Conservation (phyloP, 2,329 filamentous ascomycete species). For the Scytalidium lignicola region DNA sequence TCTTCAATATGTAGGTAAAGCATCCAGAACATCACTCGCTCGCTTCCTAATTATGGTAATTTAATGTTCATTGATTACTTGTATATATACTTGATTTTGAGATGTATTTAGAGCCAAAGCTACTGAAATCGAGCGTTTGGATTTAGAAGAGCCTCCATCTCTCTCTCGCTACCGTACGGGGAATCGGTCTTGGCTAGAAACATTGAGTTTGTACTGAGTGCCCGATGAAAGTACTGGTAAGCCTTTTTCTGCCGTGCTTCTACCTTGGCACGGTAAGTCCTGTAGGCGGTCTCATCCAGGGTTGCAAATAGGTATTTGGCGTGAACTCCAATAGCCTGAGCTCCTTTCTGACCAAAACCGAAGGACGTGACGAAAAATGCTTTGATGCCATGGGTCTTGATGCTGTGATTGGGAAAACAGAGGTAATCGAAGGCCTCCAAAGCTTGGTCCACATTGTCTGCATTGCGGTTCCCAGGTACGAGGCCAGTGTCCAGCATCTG, state of each 20-base stretch:
- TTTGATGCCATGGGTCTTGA: constrained; percentile 95
- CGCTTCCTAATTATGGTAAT: too few species aligned
- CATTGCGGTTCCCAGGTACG: constrained; percentile 92
- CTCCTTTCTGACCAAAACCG: constrained; percentile 96
- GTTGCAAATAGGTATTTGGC: constrained; percentile 89
- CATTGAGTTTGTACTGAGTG: constrained; percentile 90
- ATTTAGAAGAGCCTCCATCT: constrained; percentile 83
- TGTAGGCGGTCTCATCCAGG: constrained; percentile 75
- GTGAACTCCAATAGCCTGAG: constrained; percentile 90
- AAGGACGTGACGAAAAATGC: constrained; percentile 97
- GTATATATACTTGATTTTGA: too few species aligned
- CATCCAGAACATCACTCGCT: too few species aligned
- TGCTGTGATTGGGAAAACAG: constrained; percentile 84
- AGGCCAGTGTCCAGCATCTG: constrained; percentile 89
- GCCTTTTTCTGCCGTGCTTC: constrained; percentile 92
- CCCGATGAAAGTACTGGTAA: constrained; percentile 94
- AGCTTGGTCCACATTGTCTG: constrained; percentile 88
- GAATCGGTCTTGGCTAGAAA: constrained; percentile 89
- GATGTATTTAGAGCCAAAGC: too few species aligned
- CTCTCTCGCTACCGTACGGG: constrained; percentile 81
- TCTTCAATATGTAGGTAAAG: too few species aligned
- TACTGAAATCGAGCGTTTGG: constrained; percentile 61
- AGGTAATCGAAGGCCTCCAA: constrained; percentile 97
- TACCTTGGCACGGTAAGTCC: constrained; percentile 80
- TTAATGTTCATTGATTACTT: too few species aligned